Evolutionary conservation across 148 eudicot species (phyloP), one percentile per base, ranked within the genome.

Genomic region (Rhododendron kiyosumense): DNA sequence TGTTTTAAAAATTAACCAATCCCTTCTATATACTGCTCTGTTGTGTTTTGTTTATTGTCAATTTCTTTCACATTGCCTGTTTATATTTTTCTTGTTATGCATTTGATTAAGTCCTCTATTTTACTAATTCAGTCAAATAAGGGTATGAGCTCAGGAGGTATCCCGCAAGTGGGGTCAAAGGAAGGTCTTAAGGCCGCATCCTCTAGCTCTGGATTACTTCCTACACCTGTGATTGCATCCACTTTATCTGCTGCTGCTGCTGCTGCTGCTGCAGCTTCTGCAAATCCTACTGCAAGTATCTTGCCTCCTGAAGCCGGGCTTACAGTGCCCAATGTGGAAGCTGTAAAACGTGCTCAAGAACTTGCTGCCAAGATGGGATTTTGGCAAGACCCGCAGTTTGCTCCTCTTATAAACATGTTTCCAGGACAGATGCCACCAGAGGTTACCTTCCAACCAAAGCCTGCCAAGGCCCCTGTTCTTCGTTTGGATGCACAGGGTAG

Each of bases 281-380:
- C 45, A 34, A 90, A 83, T 63, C 78, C 91, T 74, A 65, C 89
- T 84, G 90, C 84, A 48, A 88, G 90, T 88, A 89, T 86, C 13
- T 75, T 90, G 89, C 91, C 93, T 90, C 92, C 93, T 80, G 88
- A 87, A 30, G 80, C 85, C 34, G 92, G 91, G 59, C 94, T 92
- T 78, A 88, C 90, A 65, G 90, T 87, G 20, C 91, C 94, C 57
- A 93, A 89, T 84, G 84, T 87, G 80, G 99, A 97, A 91, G 98
- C 98, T 83, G 96, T 97, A 32, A 94, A 91, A 88, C 93, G 94
- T 85, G 99, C 98, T 65, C 98, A 95, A 86, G 98, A 97, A 86
- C 89, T 95, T 85, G 97, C 98, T 89, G 97, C 96, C 48, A 94
- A 93, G 89, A 92, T 97, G 96, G 98, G 98, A 81, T 97, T 97